Conservation (phyloP, 1,284 basidiomycete species). For the Leccinum solheimii region DNA sequence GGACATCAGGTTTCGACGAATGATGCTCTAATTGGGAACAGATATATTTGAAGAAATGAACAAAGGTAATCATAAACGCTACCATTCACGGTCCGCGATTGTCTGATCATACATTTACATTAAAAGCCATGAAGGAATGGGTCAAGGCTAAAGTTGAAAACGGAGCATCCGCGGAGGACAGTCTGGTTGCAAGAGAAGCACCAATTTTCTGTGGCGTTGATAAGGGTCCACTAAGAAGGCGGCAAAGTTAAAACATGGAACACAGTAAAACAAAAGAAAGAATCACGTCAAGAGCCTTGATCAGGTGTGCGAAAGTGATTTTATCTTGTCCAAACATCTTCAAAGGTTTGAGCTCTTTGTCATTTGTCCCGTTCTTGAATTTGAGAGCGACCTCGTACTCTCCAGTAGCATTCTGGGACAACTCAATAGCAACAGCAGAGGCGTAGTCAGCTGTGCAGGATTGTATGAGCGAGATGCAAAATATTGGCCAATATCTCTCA, state of each 20-base stretch:
- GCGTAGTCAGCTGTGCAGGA: constrained; percentile 49
- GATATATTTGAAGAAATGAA: neutral
- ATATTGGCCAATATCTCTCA: constrained; percentile 9
- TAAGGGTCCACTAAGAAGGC: constrained; percentile 23
- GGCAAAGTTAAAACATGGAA: constrained; percentile 1
- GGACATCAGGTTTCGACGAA: neutral
- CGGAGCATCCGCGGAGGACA: constrained; percentile 33
- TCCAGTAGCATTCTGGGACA: constrained; percentile 32
- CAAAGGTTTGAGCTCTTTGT: constrained; percentile 27
- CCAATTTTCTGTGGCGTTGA: constrained; percentile 34
- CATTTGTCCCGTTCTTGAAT: constrained; percentile 52
- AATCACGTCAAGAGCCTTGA: constrained; percentile 36
- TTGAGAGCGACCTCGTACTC: constrained; percentile 36
- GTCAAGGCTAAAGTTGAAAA: constrained; percentile 33
- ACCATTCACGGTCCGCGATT: neutral
- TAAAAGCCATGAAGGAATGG: constrained; percentile 27
- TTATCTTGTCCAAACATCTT: constrained; percentile 33
- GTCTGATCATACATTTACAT: neutral
- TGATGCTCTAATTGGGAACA: neutral
- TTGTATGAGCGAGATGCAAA: neutral
- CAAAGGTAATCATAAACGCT: neutral
- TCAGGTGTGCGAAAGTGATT: constrained; percentile 38
- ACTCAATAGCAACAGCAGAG: constrained; percentile 45
- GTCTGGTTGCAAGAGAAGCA: constrained; percentile 39
- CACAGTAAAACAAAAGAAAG: neutral